Evolutionary conservation across 768 basidiomycete species (phyloP).

Genomic region (Termitomyces sp.): DNA sequence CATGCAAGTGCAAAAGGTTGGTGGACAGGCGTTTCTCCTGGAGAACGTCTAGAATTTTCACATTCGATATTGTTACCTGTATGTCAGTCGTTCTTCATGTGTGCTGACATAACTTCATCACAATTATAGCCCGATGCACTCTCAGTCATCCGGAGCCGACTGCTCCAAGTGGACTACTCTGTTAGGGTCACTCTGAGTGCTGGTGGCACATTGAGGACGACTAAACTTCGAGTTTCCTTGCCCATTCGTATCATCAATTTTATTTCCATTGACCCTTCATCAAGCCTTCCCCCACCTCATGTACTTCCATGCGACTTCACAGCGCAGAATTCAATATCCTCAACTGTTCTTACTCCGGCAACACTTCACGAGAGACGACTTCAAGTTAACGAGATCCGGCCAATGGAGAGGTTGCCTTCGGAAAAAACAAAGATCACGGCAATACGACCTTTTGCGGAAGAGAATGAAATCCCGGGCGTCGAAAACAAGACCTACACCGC

Average conservation of each 20-base stretch:
- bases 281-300: neutral
- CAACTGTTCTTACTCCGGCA: neutral
- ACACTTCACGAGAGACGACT: neutral
- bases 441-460: neutral
- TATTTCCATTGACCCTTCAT: neutral
- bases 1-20: slow-evolving; percentile 81
- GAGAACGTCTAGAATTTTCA: slow-evolving; percentile 55
- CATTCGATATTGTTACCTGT: slow-evolving; percentile 75
- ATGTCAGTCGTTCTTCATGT: slow-evolving; percentile 39
- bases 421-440: neutral
- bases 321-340: neutral
- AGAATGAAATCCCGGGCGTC: neutral
- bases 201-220: slow-evolving; percentile 48
- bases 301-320: neutral
- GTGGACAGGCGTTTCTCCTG: slow-evolving; percentile 78
- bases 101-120: neutral
- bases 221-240: neutral
- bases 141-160: slow-evolving; percentile 57
- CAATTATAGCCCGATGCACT: slow-evolving; percentile 55
- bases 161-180: slow-evolving; percentile 74
- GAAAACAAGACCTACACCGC: neutral
- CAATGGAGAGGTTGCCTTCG: neutral
- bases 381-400: neutral
- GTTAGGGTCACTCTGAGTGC: slow-evolving; percentile 60
- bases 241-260: neutral